phyloP scores from a whole-genome alignment of 257 asterid species.

The Rhazya stricta region DNA sequence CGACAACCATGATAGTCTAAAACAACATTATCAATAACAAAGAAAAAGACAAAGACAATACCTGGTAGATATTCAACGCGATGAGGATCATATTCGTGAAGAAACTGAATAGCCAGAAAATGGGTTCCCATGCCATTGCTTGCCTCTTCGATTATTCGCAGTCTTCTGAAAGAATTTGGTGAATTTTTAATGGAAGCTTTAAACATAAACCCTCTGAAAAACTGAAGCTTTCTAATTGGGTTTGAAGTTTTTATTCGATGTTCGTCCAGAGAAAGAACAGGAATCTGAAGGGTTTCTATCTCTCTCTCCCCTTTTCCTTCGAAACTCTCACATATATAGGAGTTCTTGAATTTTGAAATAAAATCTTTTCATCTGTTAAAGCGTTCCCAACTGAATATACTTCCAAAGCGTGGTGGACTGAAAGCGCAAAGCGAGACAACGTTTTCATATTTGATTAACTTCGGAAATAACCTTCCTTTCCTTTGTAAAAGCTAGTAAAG shows the following conservation, averaged over 20 bases:
- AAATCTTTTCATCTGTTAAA: not conserved
- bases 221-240: no score
- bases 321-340: no score
- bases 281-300: not conserved
- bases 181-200: not conserved
- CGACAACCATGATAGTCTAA: not conserved
- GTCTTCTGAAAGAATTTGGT: not conserved
- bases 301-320: not conserved
- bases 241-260: not conserved
- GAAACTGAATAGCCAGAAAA: constrained; percentile 58
- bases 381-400: no score
- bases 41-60: constrained; percentile 10
- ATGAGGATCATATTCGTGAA: constrained; percentile 48
- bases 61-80: constrained; percentile 74
- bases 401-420: no score
- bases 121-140: constrained; percentile 54
- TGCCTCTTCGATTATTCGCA: not conserved
- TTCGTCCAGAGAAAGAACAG: not conserved
- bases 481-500: no score
- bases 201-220: not conserved
- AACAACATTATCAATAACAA: not conserved
- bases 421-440: no score
- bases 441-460: no score
- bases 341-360: not conserved
- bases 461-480: no score